phyloP scores from a whole-genome alignment of 2,329 filamentous ascomycete species.

The Phialophora chinensis region DNA sequence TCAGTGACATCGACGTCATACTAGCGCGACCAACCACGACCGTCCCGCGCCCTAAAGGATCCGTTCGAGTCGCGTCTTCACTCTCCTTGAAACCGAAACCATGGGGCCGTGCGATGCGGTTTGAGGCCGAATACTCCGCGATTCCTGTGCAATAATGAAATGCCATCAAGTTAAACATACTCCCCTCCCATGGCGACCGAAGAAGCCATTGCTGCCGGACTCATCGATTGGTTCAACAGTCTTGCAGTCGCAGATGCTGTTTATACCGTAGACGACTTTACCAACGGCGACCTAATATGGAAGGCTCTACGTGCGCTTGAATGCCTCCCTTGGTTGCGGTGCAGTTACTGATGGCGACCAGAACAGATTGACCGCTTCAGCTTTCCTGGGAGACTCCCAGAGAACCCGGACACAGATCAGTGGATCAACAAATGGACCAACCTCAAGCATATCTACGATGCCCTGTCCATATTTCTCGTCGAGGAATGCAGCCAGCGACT shows the following conservation, averaged over 20 bases:
- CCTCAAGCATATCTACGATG: constrained; percentile 56
- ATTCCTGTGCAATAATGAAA: constrained; percentile 29
- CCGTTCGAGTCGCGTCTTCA: constrained; percentile 12
- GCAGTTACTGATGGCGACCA: constrained; percentile 31
- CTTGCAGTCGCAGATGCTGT: constrained; percentile 37
- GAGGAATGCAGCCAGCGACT: constrained; percentile 53
- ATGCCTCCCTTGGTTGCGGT: neutral
- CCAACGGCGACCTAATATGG: constrained; percentile 54
- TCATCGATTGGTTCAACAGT: constrained; percentile 53
- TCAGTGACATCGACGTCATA: constrained; percentile 11
- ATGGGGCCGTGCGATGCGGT: constrained; percentile 22
- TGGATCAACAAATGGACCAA: constrained; percentile 58
- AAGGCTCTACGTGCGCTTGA: constrained; percentile 47
- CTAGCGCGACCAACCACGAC: constrained; percentile 2
- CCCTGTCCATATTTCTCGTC: constrained; percentile 52
- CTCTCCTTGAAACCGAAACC: constrained; percentile 25
- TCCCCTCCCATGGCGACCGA: constrained; percentile 50
- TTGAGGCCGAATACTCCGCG: constrained; percentile 1
- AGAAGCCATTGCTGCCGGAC: constrained; percentile 52
- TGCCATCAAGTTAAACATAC: constrained; percentile 17
- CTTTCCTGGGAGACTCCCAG: constrained; percentile 55
- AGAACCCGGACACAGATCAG: constrained; percentile 51
- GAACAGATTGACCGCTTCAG: constrained; percentile 57
- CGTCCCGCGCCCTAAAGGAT: constrained; percentile 9
- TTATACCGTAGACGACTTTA: constrained; percentile 46